phyloP scores from a whole-genome alignment of 345 rosid genomes.

The Pugionium cornutum region DNA sequence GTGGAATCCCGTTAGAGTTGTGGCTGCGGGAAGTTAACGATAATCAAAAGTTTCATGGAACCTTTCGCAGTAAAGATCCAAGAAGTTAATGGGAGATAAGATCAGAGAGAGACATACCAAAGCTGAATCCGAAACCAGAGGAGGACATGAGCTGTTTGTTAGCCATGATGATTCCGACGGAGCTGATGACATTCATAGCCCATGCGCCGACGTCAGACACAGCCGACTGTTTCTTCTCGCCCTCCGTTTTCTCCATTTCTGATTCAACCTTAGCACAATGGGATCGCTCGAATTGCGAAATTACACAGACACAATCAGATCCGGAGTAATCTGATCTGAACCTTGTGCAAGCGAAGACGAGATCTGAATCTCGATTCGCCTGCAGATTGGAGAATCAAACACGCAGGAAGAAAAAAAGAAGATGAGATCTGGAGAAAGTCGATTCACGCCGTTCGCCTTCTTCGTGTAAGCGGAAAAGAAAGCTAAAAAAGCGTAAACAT shows the following conservation, averaged over 20 bases:
- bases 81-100: not conserved
- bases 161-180: constrained; percentile 94
- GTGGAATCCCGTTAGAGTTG: constrained; percentile 91
- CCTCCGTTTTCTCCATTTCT: constrained; percentile 44
- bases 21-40: constrained; percentile 46
- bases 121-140: constrained; percentile 72
- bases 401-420: not conserved
- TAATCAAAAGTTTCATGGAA: no score
- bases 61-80: constrained; percentile 13
- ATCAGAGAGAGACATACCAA: constrained; percentile 46
- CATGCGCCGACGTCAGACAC: constrained; percentile 81
- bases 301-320: constrained; percentile 31
- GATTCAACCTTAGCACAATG: not conserved
- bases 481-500: constrained; percentile 13
- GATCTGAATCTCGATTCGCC: constrained; percentile 36
- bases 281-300: not conserved
- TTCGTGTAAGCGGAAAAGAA: constrained; percentile 22
- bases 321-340: not conserved
- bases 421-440: constrained; percentile 19
- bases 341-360: constrained; percentile 35
- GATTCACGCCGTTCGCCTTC: constrained; percentile 24
- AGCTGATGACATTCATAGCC: constrained; percentile 91
- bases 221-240: constrained; percentile 61
- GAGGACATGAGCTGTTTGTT: constrained; percentile 96
- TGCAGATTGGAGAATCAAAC: not conserved